These are phyloP conservation scores for Macrophomina pseudophaseolina DNA, from an alignment of 2,329 filamentous ascomycete genomes.

Conservation along the genomic window DNA sequence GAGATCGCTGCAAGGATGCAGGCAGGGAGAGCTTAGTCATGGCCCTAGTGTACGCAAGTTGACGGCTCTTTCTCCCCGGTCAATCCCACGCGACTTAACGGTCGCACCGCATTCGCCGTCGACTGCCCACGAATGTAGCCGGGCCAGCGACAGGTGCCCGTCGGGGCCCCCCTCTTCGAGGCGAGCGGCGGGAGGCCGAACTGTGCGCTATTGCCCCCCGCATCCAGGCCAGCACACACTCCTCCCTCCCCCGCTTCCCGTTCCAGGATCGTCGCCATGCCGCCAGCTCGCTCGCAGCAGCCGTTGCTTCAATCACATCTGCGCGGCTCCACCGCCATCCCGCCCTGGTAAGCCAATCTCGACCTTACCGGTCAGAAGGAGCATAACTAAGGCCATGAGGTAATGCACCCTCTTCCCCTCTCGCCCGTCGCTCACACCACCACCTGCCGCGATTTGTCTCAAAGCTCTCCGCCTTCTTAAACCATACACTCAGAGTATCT, in stretches of 20 bases:
- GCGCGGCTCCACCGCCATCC: conserved; percentile 1
- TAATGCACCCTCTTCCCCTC: conserved; percentile 16
- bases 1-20: background rate
- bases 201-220: background rate
- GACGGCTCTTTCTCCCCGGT: background rate
- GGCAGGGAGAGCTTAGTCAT: background rate
- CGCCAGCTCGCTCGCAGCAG: background rate
- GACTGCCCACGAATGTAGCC: background rate
- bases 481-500: background rate
- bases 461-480: background rate
- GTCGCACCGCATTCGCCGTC: background rate
- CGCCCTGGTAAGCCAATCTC: conserved; percentile 2
- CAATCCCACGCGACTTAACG: background rate
- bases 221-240: background rate
- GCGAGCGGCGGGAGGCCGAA: background rate
- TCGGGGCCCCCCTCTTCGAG: background rate
- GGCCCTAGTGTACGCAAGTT: background rate
- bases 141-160: background rate
- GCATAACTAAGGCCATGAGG: background rate
- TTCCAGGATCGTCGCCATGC: conserved; percentile 1
- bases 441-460: background rate
- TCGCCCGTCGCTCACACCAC: background rate
- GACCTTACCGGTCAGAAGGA: background rate
- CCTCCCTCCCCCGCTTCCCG: background rate
- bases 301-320: background rate